Conservation (phyloP, 257 asterid species). For the Eustoma russellianum region DNA sequence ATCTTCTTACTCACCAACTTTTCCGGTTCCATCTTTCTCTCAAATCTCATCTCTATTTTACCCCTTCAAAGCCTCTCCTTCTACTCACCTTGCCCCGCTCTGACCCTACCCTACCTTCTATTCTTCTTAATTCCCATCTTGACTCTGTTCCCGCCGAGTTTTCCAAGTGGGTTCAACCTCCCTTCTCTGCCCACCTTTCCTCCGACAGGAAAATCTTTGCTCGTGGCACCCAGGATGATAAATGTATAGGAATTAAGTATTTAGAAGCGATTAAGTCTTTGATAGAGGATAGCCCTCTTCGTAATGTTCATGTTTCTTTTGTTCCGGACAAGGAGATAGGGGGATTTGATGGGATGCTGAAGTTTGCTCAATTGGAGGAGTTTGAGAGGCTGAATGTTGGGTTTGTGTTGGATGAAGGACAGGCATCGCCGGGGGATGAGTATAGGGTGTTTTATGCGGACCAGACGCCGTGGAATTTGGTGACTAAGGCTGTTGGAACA, state of each 20-base stretch:
- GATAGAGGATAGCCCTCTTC: slow-evolving; percentile 26
- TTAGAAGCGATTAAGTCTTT: slow-evolving; percentile 57
- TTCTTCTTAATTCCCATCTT: slow-evolving; percentile 79
- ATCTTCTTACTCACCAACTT: slow-evolving; percentile 46
- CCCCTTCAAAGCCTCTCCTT: slow-evolving; percentile 60
- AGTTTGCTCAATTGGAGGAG: slow-evolving; percentile 45
- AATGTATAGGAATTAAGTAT: slow-evolving; percentile 74
- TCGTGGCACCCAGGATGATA: slow-evolving; percentile 96
- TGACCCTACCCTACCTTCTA: slow-evolving; percentile 58
- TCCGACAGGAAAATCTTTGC: slow-evolving; percentile 57
- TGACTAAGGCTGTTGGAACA: slow-evolving; percentile 54
- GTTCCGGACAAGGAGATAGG: slow-evolving; percentile 92
- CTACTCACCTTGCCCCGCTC: slow-evolving; percentile 72
- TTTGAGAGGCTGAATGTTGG: slow-evolving; percentile 61
- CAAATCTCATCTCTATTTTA: slow-evolving; percentile 26
- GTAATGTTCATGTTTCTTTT: slow-evolving; percentile 52
- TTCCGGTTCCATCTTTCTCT: slow-evolving; percentile 55
- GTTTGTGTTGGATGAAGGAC: slow-evolving; percentile 89
- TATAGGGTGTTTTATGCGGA: slow-evolving; percentile 87
- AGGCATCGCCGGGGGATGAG: slow-evolving; percentile 68
- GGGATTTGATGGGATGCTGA: slow-evolving; percentile 81
- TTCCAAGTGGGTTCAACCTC: slow-evolving; percentile 65
- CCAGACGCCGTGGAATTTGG: slow-evolving; percentile 74
- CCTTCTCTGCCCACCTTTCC: slow-evolving; percentile 60
- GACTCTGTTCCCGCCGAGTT: slow-evolving; percentile 94